Percentiles rank a stretch among this genome's conserved stretches.
Evolutionary conservation across 306 rosid genomes (phyloP).

Genomic region (Carpinus viminea): DNA sequence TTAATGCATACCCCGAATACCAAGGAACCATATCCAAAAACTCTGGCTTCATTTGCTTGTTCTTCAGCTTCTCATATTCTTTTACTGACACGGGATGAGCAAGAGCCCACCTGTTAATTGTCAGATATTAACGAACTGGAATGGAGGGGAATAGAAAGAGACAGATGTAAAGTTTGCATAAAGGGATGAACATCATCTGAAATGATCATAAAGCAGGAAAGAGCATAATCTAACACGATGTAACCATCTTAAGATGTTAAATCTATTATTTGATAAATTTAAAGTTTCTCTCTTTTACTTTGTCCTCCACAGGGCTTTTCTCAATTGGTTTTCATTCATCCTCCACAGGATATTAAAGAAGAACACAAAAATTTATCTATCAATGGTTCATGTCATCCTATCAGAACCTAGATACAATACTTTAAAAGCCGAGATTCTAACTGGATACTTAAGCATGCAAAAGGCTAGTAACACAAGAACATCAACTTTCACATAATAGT

Average conservation of each 20-base stretch:
- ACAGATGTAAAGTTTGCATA: slow-evolving; percentile 10
- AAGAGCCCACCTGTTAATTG: slow-evolving; percentile 86
- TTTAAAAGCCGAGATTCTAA: not conserved
- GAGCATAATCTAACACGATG: not conserved
- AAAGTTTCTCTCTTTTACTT: not conserved
- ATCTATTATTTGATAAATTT: not conserved
- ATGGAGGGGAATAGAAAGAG: slow-evolving; percentile 8
- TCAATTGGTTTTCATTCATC: not conserved
- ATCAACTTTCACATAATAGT: not conserved
- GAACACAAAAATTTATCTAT: not conserved
- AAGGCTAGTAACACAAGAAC: not conserved
- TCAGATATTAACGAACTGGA: slow-evolving; percentile 25
- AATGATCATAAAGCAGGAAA: slow-evolving; percentile 5
- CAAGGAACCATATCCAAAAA: slow-evolving; percentile 99
- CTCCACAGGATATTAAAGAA: not conserved
- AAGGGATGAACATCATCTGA: not conserved
- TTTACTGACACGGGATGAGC: slow-evolving; percentile 81
- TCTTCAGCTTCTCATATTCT: slow-evolving; percentile 79
- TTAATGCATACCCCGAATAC: slow-evolving; percentile 82
- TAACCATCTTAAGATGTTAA: not conserved
- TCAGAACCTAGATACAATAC: not conserved
- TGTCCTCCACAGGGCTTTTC: not conserved
- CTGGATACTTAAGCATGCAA: not conserved
- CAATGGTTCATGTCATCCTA: not conserved
- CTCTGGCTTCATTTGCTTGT: slow-evolving; percentile 89